These are phyloP conservation scores for Trypanosoma avium DNA, from an alignment of 208 protist genomes.

Conservation along the genomic window DNA sequence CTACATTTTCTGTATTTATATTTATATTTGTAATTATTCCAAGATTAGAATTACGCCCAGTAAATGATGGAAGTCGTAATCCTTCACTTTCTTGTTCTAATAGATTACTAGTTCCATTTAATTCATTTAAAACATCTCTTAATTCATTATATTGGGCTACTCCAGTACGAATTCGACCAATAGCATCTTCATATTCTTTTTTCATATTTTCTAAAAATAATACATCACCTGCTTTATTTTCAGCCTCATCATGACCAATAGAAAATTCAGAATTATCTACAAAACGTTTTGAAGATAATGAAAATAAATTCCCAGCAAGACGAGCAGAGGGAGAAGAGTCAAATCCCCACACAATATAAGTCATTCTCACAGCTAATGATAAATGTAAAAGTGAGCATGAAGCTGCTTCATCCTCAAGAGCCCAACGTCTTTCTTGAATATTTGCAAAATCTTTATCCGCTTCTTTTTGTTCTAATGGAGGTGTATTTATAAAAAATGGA, in stretches of 20 bases:
- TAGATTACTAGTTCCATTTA: neutral
- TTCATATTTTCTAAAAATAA: slow-evolving; percentile 19
- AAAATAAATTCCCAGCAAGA: slow-evolving; percentile 13
- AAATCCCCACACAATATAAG: slow-evolving; percentile 76
- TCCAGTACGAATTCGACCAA: slow-evolving; percentile 6
- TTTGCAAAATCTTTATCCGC: neutral
- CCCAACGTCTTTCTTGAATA: slow-evolving; percentile 30
- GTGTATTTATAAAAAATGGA: slow-evolving; percentile 59
- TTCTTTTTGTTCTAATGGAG: slow-evolving; percentile 16
- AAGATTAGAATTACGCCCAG: too few species aligned
- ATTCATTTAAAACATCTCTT: neutral
- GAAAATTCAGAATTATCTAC: neutral
- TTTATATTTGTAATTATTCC: too few species aligned
- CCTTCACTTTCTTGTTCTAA: neutral
- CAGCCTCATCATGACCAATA: neutral
- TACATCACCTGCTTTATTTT: neutral
- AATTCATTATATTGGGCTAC: slow-evolving; percentile 12
- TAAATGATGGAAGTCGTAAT: neutral
- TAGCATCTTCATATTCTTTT: slow-evolving; percentile 12
- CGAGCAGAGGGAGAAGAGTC: slow-evolving; percentile 16
- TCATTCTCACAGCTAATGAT: slow-evolving; percentile 69
- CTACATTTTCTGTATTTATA: too few species aligned
- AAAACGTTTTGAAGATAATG: neutral
- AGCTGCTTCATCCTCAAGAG: slow-evolving; percentile 71
- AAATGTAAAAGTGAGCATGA: slow-evolving; percentile 73